These are phyloP conservation scores for Carex kokanica DNA, from an alignment of 176 grass and related monocot genomes.

Conservation along the genomic window DNA sequence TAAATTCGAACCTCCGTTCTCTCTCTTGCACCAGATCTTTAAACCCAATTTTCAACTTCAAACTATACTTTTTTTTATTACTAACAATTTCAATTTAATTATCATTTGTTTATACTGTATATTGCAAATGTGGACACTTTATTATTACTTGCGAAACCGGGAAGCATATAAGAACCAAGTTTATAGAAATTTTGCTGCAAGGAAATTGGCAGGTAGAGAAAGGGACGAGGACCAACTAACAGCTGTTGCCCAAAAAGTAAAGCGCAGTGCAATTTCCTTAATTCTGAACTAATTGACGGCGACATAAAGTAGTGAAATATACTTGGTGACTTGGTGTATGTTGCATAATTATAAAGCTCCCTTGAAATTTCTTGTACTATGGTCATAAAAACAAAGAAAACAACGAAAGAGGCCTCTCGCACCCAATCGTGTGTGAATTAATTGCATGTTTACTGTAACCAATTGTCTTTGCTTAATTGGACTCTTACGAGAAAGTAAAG, in stretches of 20 bases:
- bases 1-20: no score
- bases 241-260: not conserved
- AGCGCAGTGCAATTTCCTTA: not conserved
- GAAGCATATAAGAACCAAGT: not conserved
- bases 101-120: not conserved
- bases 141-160: not conserved
- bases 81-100: not conserved
- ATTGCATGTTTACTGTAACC: not conserved
- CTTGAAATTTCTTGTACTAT: not conserved
- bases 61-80: no score
- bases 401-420: not conserved
- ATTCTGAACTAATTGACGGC: not conserved
- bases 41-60: not conserved
- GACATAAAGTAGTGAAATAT: constrained; percentile 21
- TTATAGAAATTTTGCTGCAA: not conserved
- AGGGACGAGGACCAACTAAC: not conserved
- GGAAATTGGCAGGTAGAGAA: not conserved
- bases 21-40: no score
- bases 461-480: not conserved
- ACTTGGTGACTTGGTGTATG: not conserved
- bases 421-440: not conserved
- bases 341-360: not conserved
- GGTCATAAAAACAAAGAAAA: not conserved
- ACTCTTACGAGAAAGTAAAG: not conserved
- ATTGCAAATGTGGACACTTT: not conserved